Conservation (phyloP, 768 basidiomycete species). For the Dacryopinax primogenitus region DNA sequence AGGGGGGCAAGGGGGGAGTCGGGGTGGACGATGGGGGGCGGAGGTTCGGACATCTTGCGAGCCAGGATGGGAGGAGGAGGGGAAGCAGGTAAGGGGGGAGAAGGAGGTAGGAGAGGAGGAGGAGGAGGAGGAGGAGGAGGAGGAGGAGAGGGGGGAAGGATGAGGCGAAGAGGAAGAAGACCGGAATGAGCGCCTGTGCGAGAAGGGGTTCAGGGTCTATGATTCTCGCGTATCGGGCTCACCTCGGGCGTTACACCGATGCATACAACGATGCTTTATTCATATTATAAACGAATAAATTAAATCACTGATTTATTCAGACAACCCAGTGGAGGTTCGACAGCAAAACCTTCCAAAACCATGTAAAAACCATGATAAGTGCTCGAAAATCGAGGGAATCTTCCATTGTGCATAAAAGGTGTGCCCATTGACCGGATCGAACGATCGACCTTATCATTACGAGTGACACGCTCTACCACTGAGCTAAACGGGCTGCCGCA, state of each 20-base stretch:
- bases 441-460: slow-evolving; percentile 36
- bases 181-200: not conserved
- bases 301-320: no score
- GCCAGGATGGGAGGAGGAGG: not conserved
- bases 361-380: not conserved
- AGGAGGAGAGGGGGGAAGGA: not conserved
- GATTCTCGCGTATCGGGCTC: no score
- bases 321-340: no score
- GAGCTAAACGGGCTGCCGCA: slow-evolving; percentile 44
- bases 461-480: slow-evolving; percentile 52
- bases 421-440: slow-evolving; percentile 32
- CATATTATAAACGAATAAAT: no score
- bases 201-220: no score
- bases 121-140: not conserved
- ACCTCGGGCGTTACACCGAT: no score
- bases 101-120: not conserved
- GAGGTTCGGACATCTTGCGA: not conserved
- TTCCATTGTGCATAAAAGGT: not conserved
- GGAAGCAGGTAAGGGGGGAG: not conserved
- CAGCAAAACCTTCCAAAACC: not conserved
- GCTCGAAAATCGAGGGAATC: not conserved
- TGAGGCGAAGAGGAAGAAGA: not conserved
- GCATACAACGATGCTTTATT: no score
- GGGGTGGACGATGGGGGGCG: not conserved
- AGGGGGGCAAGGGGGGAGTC: not conserved